phyloP scores from a whole-genome alignment of 345 rosid genomes.

The Angophora floribunda region DNA sequence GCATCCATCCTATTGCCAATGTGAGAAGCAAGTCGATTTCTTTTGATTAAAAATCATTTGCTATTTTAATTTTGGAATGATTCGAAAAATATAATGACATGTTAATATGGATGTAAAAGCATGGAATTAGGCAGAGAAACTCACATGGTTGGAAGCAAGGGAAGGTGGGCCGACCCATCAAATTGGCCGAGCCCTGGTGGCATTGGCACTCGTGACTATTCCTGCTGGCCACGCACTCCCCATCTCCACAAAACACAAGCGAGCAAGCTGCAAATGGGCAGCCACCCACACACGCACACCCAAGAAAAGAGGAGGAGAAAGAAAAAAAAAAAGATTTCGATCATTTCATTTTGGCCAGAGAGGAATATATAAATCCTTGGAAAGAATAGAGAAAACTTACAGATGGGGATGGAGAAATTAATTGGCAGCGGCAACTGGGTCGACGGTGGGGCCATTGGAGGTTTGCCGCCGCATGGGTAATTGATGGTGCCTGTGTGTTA shows the following conservation, averaged over 20 bases:
- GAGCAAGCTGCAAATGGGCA: constrained; percentile 19
- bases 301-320: too few species aligned
- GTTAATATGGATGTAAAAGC: neutral
- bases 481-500: constrained; percentile 25
- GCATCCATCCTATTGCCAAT: too few species aligned
- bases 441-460: constrained; percentile 15
- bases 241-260: constrained; percentile 27
- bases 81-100: neutral
- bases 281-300: too few species aligned
- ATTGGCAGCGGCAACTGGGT: neutral
- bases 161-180: neutral
- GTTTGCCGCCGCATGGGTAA: constrained; percentile 17
- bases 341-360: too few species aligned
- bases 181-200: constrained; percentile 8
- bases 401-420: too few species aligned
- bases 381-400: too few species aligned
- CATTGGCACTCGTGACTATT: constrained; percentile 19
- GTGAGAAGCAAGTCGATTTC: neutral
- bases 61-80: neutral
- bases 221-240: constrained; percentile 14
- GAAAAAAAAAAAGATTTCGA: too few species aligned
- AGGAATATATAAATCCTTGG: too few species aligned
- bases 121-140: neutral
- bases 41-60: neutral
- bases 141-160: constrained; percentile 26